phyloP scores from a whole-genome alignment of 129 eudicot species.

The Tagetes patula region DNA sequence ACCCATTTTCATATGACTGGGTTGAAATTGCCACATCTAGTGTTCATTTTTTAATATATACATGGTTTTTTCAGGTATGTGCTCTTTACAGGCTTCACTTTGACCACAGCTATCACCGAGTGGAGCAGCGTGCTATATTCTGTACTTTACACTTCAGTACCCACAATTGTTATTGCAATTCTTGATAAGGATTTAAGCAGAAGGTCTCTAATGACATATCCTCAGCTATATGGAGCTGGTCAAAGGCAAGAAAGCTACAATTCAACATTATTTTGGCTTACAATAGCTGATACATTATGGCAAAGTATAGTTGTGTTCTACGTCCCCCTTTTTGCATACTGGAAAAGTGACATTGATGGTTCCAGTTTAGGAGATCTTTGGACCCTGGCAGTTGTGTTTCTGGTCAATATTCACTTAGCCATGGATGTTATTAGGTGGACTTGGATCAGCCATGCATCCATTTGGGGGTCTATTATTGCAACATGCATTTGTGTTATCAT shows the following conservation, averaged over 20 bases:
- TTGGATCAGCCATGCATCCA: slow-evolving; percentile 75
- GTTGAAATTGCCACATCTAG: neutral
- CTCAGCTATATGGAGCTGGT: slow-evolving; percentile 94
- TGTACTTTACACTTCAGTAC: slow-evolving; percentile 72
- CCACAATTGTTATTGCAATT: slow-evolving; percentile 81
- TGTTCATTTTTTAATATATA: slow-evolving; percentile 14
- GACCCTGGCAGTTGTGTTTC: slow-evolving; percentile 75
- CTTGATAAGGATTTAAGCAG: slow-evolving; percentile 90
- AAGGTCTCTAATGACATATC: slow-evolving; percentile 57
- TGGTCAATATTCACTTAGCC: slow-evolving; percentile 84
- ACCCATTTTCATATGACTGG: slow-evolving; percentile 1
- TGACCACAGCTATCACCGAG: slow-evolving; percentile 86
- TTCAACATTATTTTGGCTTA: slow-evolving; percentile 70
- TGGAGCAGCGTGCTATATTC: slow-evolving; percentile 98
- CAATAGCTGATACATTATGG: slow-evolving; percentile 84
- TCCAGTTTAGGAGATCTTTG: slow-evolving; percentile 92
- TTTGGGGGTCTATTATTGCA: slow-evolving; percentile 84
- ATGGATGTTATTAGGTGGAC: slow-evolving; percentile 92
- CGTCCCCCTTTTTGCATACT: slow-evolving; percentile 66
- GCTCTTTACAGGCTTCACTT: slow-evolving; percentile 69
- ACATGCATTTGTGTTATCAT: slow-evolving; percentile 79
- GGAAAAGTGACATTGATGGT: slow-evolving; percentile 65
- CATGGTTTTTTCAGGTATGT: slow-evolving; percentile 59
- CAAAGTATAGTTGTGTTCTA: slow-evolving; percentile 82
- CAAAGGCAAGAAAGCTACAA: slow-evolving; percentile 82